phyloP scores from a whole-genome alignment of 352 stramenopile genomes.

The Phytophthora colocasiae region DNA sequence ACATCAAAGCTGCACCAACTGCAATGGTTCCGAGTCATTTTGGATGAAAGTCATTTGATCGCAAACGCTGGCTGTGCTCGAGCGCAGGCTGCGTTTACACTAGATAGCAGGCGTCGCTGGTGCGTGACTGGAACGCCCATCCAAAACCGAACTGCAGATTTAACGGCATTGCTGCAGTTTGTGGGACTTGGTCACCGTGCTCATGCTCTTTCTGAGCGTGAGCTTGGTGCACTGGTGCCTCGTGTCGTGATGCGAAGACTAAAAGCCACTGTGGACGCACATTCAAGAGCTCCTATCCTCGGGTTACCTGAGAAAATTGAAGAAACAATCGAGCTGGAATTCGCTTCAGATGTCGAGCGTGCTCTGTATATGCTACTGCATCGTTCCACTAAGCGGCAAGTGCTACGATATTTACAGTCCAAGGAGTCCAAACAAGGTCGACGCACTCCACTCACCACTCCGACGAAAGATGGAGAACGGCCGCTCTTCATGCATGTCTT shows the following conservation, averaged over 20 bases:
- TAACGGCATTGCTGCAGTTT: constrained; percentile 90
- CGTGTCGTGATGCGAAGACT: constrained; percentile 86
- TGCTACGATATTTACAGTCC: constrained; percentile 79
- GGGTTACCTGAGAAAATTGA: constrained; percentile 69
- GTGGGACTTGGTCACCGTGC: constrained; percentile 65
- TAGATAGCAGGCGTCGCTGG: constrained; percentile 83
- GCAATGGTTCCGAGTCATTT: constrained; percentile 86
- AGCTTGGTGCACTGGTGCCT: constrained; percentile 79
- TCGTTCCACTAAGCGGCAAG: constrained; percentile 76
- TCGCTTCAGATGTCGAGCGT: constrained; percentile 78
- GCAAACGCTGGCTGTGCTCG: constrained; percentile 82
- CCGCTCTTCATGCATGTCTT: constrained; percentile 89
- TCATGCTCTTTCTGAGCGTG: constrained; percentile 60
- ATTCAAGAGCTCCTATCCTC: constrained; percentile 62
- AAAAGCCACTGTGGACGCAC: constrained; percentile 72
- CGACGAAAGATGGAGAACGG: constrained; percentile 30
- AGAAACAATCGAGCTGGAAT: constrained; percentile 59
- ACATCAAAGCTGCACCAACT: constrained; percentile 80
- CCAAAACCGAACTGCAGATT: constrained; percentile 88
- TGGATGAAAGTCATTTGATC: constrained; percentile 92
- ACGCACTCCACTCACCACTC: constrained; percentile 20
- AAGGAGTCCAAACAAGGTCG: constrained; percentile 42
- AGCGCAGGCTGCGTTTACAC: constrained; percentile 58
- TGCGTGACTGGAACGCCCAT: constrained; percentile 93
- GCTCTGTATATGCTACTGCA: constrained; percentile 84